Base-by-base conservation (phyloP, 768 basidiomycete genomes). In the Gyrodon lividus region DNA sequence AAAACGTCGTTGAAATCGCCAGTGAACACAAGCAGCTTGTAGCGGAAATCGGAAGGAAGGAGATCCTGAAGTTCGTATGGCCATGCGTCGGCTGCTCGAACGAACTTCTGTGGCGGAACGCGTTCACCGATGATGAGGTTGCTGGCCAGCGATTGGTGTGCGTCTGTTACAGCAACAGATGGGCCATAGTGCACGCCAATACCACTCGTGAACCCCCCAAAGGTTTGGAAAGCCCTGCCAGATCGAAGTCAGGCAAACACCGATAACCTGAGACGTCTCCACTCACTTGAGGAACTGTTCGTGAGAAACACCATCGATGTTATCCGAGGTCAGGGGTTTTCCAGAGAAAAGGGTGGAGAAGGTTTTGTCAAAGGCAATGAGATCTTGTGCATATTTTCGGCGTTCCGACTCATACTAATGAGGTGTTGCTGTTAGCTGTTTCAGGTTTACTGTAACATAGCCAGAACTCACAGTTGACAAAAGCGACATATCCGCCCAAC, bases 271-370 rank as follows among this genome's bases (percentile, higher is more conserved):
- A 23, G 24, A 1, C 3, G 6, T 7, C 6, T 53, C 24, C 10
- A 59, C 72, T 48, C 34, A 74, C 78, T 63, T 62, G 6, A 79
- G 54, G 66, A 82, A 80, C 24, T 79, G 62, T 43, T 77, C 69
- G 37, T 76, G 74, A 10, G 58, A 60, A 45, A 64, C 60, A 8
- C 78, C 80, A 43, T 72, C 68, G 13, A 54, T 44, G 52, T 74
- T 65, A 55, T 62, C 65, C 22, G 66, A 57, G 0, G 70, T 72
- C 10, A 69, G 57, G 5, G 82, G 77, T 65, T 81, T 81, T 41
- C 77, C 78, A 1, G 78, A 81, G 65, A 81, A 81, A 17, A 81
- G 67, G 2, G 74, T 70, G 0, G 77, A 74, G 56, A 77, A 80
- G 50, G 70, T 69, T 48, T 77, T 77, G 62, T 82, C 81, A 47